Evolutionary conservation across 2,329 filamentous ascomycete genomes (phyloP), one percentile per base, ranked within the genome.

Genomic region (Onygenales sp.): DNA sequence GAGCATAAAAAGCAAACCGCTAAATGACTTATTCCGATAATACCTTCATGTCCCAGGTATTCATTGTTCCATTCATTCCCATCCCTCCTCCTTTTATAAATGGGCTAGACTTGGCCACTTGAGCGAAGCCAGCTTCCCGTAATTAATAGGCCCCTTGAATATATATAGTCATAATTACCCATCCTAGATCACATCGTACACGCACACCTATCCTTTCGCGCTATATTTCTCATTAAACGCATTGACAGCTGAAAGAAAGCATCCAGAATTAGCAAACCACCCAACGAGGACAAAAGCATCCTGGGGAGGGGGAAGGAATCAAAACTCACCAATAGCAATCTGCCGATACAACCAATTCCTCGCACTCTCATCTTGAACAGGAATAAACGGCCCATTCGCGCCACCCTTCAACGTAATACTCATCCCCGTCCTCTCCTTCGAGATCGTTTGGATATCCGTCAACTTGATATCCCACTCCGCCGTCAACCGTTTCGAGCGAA

Each of bases 381-480:
- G 93, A 6, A 98, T 84, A 65, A 97, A 98, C 2, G 93, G 93
- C 0, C 93, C 93, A 66, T 95, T 95, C 2, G 86, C 88, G 3
- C 91, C 92, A 9, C 91, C 92, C 61, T 95, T 87, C 59, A 97
- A 74, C 46, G 87, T 85, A 57, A 98, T 81, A 60, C 88, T 91
- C 72, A 98, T 83, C 0, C 93, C 94, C 0, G 93, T 98, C 51
- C 93, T 78, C 77, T 98, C 94, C 75, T 97, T 98, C 45, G 86
- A 87, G 59, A 98, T 97, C 0, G 91, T 97, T 76, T 97, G 91
- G 17, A 98, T 83, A 67, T 98, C 93, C 66, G 93, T 96, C 59
- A 98, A 78, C 31, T 89, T 87, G 9, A 97, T 89, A 64, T 98
- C 93, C 93, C 93, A 98, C 71, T 97, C 92, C 14, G 85, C 91